Conservation (phyloP, 345 rosid species). For the Eucalyptus leucophloia region DNA sequence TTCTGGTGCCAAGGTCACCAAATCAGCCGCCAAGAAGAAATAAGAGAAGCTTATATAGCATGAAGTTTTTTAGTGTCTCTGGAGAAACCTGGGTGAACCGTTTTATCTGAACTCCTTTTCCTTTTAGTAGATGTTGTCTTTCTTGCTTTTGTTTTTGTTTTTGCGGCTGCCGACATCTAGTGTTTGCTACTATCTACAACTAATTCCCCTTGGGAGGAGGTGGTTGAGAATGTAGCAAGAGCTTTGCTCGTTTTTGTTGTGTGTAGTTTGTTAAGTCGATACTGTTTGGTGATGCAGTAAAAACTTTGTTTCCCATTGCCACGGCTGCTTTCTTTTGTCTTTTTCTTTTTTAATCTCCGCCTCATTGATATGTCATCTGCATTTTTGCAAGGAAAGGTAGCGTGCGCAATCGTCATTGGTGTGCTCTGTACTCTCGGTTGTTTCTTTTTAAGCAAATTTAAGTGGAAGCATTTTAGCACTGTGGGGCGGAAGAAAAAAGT, state of each 20-base stretch:
- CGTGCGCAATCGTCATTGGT: background rate
- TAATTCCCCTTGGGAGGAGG: background rate
- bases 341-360: background rate
- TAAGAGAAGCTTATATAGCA: background rate
- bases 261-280: background rate
- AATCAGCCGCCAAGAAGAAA: conserved; percentile 8
- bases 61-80: background rate
- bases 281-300: background rate
- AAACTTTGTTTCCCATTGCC: background rate
- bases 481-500: background rate
- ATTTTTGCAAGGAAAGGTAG: background rate
- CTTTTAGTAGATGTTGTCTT: background rate
- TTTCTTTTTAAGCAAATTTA: background rate
- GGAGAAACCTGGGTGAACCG: background rate
- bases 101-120: background rate
- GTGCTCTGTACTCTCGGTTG: background rate
- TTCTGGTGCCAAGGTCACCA: conserved; percentile 18
- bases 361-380: background rate
- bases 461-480: background rate
- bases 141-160: background rate
- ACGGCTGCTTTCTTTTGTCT: background rate
- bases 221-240: background rate
- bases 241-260: background rate
- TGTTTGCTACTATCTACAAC: background rate
- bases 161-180: background rate